Evolutionary conservation across 257 asterid species (phyloP).

Genomic region (Primulina eburnea): DNA sequence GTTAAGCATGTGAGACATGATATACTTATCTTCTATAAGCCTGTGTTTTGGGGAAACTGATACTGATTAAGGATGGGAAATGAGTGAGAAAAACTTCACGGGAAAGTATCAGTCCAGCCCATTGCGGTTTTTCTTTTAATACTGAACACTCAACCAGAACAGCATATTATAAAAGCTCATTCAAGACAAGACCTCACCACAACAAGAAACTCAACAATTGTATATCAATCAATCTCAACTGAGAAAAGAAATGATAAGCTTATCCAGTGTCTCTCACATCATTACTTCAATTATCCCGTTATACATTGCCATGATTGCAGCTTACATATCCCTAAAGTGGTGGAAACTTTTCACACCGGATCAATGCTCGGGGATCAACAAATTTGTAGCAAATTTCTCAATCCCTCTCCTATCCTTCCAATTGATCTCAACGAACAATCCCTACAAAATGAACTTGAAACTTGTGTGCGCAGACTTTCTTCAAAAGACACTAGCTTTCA

Average conservation of each 20-base stretch:
- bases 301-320: constrained; percentile 63
- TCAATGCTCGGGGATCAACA: constrained; percentile 82
- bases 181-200: constrained; percentile 16
- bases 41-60: constrained; percentile 23
- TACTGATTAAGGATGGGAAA: constrained; percentile 24
- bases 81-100: constrained; percentile 38
- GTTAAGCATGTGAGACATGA: constrained; percentile 12
- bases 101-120: constrained; percentile 36
- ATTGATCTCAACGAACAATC: constrained; percentile 66
- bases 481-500: constrained; percentile 57
- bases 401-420: constrained; percentile 80
- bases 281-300: constrained; percentile 67
- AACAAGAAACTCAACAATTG: constrained; percentile 26
- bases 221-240: constrained; percentile 20
- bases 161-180: constrained; percentile 50
- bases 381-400: constrained; percentile 79
- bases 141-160: constrained; percentile 37
- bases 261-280: constrained; percentile 52
- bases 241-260: constrained; percentile 53
- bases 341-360: constrained; percentile 74
- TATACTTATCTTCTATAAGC: not conserved
- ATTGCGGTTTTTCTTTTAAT: constrained; percentile 26
- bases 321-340: constrained; percentile 66
- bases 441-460: constrained; percentile 71
- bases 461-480: constrained; percentile 65